Percentiles rank a stretch among this genome's conserved stretches.
Evolutionary conservation across 140 eudicot genomes (phyloP).

Genomic region (Oenanthe javanica): DNA sequence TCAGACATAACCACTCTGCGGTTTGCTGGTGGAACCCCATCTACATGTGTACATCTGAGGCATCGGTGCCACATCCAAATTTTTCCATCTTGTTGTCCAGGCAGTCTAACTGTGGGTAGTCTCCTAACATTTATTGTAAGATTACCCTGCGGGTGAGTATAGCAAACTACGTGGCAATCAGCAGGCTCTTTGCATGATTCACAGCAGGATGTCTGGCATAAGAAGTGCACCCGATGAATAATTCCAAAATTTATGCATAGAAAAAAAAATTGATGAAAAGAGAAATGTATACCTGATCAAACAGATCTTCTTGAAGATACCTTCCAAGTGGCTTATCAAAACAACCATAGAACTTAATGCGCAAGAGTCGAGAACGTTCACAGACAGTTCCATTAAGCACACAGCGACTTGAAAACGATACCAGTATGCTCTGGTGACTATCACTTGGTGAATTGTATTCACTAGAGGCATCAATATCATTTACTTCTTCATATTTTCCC

Average conservation of each 20-base stretch:
- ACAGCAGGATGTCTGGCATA: conserved; percentile 56
- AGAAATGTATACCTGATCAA: conserved; percentile 68
- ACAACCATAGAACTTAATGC: conserved; percentile 80
- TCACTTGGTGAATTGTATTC: conserved; percentile 54
- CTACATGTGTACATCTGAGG: conserved; percentile 40
- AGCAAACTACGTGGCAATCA: conserved; percentile 87
- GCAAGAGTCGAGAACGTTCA: conserved; percentile 91
- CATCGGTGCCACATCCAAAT: conserved; percentile 99
- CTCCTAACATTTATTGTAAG: conserved; percentile 77
- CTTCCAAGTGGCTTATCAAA: conserved; percentile 97
- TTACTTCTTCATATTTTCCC: conserved; percentile 14
- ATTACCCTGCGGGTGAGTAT: conserved; percentile 89
- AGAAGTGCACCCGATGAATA: background rate
- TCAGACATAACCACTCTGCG: conserved; percentile 49
- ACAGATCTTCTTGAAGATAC: conserved; percentile 83
- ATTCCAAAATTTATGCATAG: background rate
- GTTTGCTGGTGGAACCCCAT: conserved; percentile 54
- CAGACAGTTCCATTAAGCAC: conserved; percentile 75
- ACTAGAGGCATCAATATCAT: conserved; percentile 3
- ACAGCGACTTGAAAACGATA: conserved; percentile 86
- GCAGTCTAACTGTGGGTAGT: conserved; percentile 53
- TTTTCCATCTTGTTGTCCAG: conserved; percentile 83
- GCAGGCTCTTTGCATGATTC: conserved; percentile 73
- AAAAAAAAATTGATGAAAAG: background rate
- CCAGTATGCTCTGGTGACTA: conserved; percentile 74